Base-by-base conservation (phyloP, 805 yeast genomes). In the Suhomyces kilbournensis region DNA sequence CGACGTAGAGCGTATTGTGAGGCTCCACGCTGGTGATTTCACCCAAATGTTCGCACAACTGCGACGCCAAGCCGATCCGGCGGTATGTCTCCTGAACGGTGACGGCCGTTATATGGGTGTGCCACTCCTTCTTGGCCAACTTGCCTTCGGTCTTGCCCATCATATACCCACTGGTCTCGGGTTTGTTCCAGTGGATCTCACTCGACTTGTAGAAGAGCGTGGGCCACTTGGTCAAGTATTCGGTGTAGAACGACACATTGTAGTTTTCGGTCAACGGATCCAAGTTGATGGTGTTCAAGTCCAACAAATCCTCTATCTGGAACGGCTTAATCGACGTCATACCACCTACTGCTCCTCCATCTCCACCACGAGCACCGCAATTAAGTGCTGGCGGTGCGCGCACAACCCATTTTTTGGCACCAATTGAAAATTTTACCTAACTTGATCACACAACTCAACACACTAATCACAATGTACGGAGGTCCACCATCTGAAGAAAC, bases 111-210 rank as follows among this genome's bases (percentile, higher is more conserved):
- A 94, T 91, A 67, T 94, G 99, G 1, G 96, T 83, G 64, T 94
- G 99, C 97, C 97, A 93, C 54, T 91, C 94, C 46, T 78, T 82
- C 4, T 79, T 82, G 35, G 75, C 55, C 38, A 74, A 51, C 47
- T 70, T 75, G 0, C 99, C 99, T 67, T 94, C 99, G 0, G 96
- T 85, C 67, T 94, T 94, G n/a, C 96, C 98, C 83, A 94, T 83
- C 96, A 94, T 86, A 65, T 88, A 87, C 0, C 92, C 93, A 32
- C 88, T 75, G 26, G 75, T 71, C 46, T 66, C 69, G 39, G 53
- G 28, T 3, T 44, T 47, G 53, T 58, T 57, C 17, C 59, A 60
- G 35, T 51, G 42, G 12, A 73, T 62, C 56, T 80, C 85, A 2
- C 71, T 72, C 9, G 92, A 82, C 65, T 90, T 87, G 80, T 91